Evolutionary conservation across 495 filamentous ascomycete species (phyloP).

Genomic region (Xylona heveae): DNA sequence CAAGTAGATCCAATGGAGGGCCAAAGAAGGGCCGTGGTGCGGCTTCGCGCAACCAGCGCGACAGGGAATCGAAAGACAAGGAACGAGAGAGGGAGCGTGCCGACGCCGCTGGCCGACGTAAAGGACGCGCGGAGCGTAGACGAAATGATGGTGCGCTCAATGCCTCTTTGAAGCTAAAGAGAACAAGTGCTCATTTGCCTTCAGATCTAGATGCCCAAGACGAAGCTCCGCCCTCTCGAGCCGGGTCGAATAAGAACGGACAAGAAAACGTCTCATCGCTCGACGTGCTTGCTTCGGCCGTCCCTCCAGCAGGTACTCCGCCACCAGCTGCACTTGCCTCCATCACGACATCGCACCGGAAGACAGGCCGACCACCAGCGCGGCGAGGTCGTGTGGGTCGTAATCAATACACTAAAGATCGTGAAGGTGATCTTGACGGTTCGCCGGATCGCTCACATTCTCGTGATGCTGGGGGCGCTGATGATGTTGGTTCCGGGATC

Average conservation of each 20-base stretch:
- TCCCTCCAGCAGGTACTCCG: constrained; percentile 13
- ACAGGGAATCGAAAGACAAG: constrained; percentile 48
- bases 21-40: constrained; percentile 43
- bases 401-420: constrained; percentile 72
- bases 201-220: constrained; percentile 39
- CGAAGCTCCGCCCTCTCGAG: constrained; percentile 26
- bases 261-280: constrained; percentile 12
- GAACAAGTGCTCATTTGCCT: constrained; percentile 6
- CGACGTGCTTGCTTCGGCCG: constrained; percentile 16
- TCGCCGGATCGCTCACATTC: constrained; percentile 47
- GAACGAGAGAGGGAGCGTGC: constrained; percentile 38
- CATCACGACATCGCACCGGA: constrained; percentile 33
- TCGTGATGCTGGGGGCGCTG: constrained; percentile 28
- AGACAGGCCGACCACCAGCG: constrained; percentile 43
- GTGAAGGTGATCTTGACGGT: constrained; percentile 28
- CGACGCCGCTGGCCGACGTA: constrained; percentile 53
- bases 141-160: constrained; percentile 50
- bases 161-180: background rate
- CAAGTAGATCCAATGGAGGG: constrained; percentile 25
- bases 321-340: constrained; percentile 15
- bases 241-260: constrained; percentile 14
- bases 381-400: constrained; percentile 50
- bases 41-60: constrained; percentile 41
- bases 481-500: constrained; percentile 10
- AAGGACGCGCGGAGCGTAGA: constrained; percentile 49